Evolutionary conservation across 1,284 basidiomycete genomes (phyloP), one percentile per base, ranked within the genome.

Genomic region (Puccinia novopanici): DNA sequence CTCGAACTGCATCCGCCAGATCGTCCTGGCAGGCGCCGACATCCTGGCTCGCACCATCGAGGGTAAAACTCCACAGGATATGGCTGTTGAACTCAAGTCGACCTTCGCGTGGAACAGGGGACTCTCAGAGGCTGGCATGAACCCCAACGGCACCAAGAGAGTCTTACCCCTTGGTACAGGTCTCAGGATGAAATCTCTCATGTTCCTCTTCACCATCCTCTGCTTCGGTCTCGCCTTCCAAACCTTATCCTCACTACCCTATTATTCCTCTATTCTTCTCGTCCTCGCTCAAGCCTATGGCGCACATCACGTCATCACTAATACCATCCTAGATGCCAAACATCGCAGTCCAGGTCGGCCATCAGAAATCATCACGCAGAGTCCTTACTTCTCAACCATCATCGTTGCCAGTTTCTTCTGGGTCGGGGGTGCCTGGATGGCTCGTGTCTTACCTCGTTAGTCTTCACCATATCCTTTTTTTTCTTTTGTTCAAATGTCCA

Each of bases 1-100:
- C 84, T 88, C 92, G 76, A 85, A 87, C 19, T 94, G 93, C 84
- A 96, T 99, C 78, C 89, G 92, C 34, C 89, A 92, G 71, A 87
- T 99, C 17, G 87, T 97, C 15, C 91, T 94, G 83, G 92, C 92
- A 22, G 95, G 94, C 0, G 92, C 91, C 0, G 93, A 95, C 85
- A 87, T 98, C 15, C 88, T 89, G 57, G 91, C 91, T 5, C 93
- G 92, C 84, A 95, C 96, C 83, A 90, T 89, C 22, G 90, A 92
- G 73, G 93, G 93, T 2, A 91, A 97, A 86, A 96, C 95, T 0
- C 91, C 96, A 17, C 88, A 92, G 73, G 97, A 98, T 84, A 95
- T 99, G 93, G 95, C 97, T 0, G 88, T 91, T 13, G 95, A 98
- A 87, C 88, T 99, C 78, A 96, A 95, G 87, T 93, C 92, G 82